Conservation (phyloP, 371 early-diverging fungal genomes). For the Coemansia linderi region DNA sequence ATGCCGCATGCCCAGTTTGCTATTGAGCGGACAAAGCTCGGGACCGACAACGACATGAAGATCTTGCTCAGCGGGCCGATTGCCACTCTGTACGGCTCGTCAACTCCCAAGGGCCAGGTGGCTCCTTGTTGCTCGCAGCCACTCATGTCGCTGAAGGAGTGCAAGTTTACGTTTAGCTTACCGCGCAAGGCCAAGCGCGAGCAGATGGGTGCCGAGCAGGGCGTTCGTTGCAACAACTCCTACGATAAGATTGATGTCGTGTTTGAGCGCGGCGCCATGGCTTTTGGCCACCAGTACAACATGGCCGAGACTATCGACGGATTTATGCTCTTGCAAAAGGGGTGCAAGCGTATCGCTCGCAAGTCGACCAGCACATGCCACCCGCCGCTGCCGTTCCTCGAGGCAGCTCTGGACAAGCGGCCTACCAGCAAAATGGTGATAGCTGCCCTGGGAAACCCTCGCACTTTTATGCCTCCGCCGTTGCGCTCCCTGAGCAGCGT, state of each 20-base stretch:
- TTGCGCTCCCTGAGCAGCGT: conserved; percentile 30
- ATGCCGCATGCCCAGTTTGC: conserved; percentile 29
- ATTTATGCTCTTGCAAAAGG: conserved; percentile 47
- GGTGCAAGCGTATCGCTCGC: conserved; percentile 51
- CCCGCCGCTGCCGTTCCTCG: conserved; percentile 29
- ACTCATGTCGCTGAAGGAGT: conserved; percentile 36
- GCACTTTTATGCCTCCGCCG: conserved; percentile 41
- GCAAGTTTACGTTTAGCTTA: conserved; percentile 22
- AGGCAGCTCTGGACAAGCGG: conserved; percentile 16
- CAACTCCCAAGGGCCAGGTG: conserved; percentile 38
- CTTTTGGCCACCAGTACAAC: conserved; percentile 47
- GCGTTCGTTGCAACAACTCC: conserved; percentile 47
- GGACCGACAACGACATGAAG: conserved; percentile 26
- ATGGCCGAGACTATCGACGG: conserved; percentile 54
- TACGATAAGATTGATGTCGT: conserved; percentile 40
- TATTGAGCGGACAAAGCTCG: conserved; percentile 17
- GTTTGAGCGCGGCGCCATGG: conserved; percentile 46
- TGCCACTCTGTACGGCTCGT: conserved; percentile 43
- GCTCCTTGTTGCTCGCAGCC: conserved; percentile 26
- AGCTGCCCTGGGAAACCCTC: conserved; percentile 40
- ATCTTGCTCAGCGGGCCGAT: conserved; percentile 32
- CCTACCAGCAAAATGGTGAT: conserved; percentile 31
- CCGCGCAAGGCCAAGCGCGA: conserved; percentile 39
- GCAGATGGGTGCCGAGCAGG: conserved; percentile 30
- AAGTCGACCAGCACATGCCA: conserved; percentile 36